Conservation (phyloP, 164 flowering plant genomes). For the Nymphaea colorata region DNA sequence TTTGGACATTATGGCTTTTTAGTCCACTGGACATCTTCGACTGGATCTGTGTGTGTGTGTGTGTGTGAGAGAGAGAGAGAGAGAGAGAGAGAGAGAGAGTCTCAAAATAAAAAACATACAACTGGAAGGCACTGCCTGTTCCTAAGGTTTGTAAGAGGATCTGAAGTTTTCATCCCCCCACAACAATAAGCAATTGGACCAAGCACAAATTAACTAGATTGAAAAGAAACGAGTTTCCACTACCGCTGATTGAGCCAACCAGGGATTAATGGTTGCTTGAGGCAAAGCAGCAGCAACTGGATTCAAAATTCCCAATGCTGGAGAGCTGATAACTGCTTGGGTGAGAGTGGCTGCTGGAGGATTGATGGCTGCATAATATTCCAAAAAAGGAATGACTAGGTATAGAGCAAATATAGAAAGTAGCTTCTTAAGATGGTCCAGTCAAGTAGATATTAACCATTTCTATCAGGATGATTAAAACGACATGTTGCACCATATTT, state of each 20-base stretch:
- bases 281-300: conserved; percentile 39
- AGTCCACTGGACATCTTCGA: too few species aligned
- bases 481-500: conserved; percentile 85
- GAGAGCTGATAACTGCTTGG: conserved; percentile 30
- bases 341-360: conserved; percentile 38
- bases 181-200: too few species aligned
- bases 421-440: background rate
- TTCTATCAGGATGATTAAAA: conserved; percentile 73
- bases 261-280: conserved; percentile 36
- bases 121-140: background rate
- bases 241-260: conserved; percentile 49
- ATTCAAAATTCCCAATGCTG: conserved; percentile 45
- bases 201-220: background rate
- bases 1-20: too few species aligned
- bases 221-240: background rate
- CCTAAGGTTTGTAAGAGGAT: background rate
- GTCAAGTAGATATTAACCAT: conserved; percentile 23
- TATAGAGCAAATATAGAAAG: background rate
- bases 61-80: too few species aligned
- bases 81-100: too few species aligned
- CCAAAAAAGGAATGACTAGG: background rate
- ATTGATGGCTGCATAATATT: conserved; percentile 30
- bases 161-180: too few species aligned
- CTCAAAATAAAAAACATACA: too few species aligned
- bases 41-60: too few species aligned